Conservation (phyloP, 73 alveolate species). For the Uronychia setigera region DNA sequence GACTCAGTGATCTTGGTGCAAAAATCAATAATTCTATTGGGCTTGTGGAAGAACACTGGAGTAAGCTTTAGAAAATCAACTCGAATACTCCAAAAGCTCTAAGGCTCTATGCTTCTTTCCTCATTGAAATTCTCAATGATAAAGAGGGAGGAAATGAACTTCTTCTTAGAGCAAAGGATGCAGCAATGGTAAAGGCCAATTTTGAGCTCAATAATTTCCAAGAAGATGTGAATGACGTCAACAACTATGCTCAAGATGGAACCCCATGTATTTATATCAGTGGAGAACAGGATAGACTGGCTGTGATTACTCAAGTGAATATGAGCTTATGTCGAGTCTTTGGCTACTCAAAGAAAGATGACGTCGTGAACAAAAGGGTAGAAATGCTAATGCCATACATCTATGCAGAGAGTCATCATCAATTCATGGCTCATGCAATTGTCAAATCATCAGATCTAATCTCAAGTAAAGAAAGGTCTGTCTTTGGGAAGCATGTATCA, state of each 20-base stretch:
- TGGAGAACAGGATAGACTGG: conserved; percentile 53
- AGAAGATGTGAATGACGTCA: conserved; percentile 31
- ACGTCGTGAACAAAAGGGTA: conserved; percentile 30
- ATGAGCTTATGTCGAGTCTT: conserved; percentile 38
- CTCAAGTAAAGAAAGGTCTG: conserved; percentile 34
- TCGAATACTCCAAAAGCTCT: conserved; percentile 76
- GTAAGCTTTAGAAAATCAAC: conserved; percentile 73
- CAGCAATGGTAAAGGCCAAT: conserved; percentile 40
- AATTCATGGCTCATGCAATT: conserved; percentile 31
- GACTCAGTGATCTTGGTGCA: conserved; percentile 84
- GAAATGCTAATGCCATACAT: conserved; percentile 56
- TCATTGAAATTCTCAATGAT: conserved; percentile 84
- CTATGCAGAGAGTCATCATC: conserved; percentile 27
- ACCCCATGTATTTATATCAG: conserved; percentile 51
- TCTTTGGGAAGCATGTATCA: conserved; percentile 47
- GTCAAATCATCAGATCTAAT: conserved; percentile 43
- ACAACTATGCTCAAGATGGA: conserved; percentile 45
- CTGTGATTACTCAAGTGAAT: conserved; percentile 34
- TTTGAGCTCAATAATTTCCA: conserved; percentile 41
- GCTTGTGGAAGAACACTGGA: conserved; percentile 79
- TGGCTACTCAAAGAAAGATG: conserved; percentile 51
- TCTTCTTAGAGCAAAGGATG: conserved; percentile 67
- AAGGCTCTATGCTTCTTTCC: conserved; percentile 81
- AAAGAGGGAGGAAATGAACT: conserved; percentile 86
- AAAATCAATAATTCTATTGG: conserved; percentile 78